phyloP scores from a whole-genome alignment of 1,284 basidiomycete species.

The Moniliella sp. region DNA sequence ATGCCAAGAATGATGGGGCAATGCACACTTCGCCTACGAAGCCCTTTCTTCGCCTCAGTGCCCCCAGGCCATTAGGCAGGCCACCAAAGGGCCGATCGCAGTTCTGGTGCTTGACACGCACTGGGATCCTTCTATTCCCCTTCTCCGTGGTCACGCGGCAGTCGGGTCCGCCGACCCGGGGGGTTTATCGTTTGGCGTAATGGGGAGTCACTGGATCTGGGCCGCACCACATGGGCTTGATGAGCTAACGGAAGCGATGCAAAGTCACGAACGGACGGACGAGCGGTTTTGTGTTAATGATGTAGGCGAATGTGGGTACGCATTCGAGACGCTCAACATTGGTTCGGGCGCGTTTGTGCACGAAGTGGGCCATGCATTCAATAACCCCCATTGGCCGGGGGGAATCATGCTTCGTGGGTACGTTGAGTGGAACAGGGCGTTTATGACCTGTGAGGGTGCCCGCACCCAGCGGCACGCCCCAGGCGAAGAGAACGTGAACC shows the following conservation, averaged over 20 bases:
- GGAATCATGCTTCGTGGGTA: slow-evolving; percentile 16
- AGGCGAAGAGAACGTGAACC: slow-evolving; percentile 1
- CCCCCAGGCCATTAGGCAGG: neutral
- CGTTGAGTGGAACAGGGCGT: slow-evolving; percentile 13
- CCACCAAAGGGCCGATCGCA: slow-evolving; percentile 3
- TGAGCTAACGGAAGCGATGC: slow-evolving; percentile 6
- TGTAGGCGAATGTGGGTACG: slow-evolving; percentile 8
- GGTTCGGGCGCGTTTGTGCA: slow-evolving; percentile 9
- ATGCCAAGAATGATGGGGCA: neutral
- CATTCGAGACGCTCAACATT: slow-evolving; percentile 14
- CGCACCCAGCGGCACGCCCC: slow-evolving; percentile 2
- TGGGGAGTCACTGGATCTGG: slow-evolving; percentile 17
- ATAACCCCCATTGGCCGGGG: slow-evolving; percentile 3
- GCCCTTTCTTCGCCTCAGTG: neutral
- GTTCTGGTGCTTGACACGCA: slow-evolving; percentile 11
- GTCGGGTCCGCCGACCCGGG: slow-evolving; percentile 7
- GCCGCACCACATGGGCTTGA: slow-evolving; percentile 7
- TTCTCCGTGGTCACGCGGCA: slow-evolving; percentile 12
- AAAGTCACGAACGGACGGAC: slow-evolving; percentile 9
- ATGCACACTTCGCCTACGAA: neutral
- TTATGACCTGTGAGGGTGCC: slow-evolving; percentile 13
- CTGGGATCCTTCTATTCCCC: slow-evolving; percentile 8
- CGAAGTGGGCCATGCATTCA: neutral
- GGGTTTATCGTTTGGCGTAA: slow-evolving; percentile 8
- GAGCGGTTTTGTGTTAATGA: slow-evolving; percentile 11